Base-by-base conservation (phyloP, 306 rosid genomes). In the Fragaria iinumae region DNA sequence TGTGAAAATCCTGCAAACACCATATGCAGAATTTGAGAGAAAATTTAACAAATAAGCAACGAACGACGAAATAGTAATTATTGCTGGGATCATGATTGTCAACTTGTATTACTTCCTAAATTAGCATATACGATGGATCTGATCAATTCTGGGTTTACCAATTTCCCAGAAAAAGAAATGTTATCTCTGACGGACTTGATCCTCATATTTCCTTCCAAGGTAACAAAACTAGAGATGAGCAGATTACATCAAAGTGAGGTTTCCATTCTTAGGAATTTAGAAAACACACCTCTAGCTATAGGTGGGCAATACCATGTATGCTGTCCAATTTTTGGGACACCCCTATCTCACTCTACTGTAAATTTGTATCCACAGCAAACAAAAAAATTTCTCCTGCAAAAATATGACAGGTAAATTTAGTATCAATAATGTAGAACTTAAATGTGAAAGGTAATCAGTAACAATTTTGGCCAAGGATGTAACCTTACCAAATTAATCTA, bases 261-360 rank as follows among this genome's bases (percentile, higher is more conserved):
- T 38, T 72, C 21, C 34, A 0, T 2, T 20, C 48, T 18, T 16
- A 11, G 65, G 13, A n/a, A 53, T 36, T 12, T 55, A 72, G 53
- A 53, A 7, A 29, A 34, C 44, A 39, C 50, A 21, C 39, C 52
- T 55, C 23, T 21, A 53, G 6, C 38, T 53, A 12, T 6, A 52
- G 1, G 9, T 72, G 39, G 50, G 50, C 36, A 48, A 23, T 8
- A 39, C 52, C 65, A 38, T 23, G 6, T 39, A 56, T 56, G 53
- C 55, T 73, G 52, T 73, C 17, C 53, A 73, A 62, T 27, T 62
- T 27, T 36, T 23, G 71, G 67, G 67, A 16, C 16, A 27, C 43
- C 68, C 68, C n/a, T 34, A 17, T 63, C 43, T 63, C 44, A 63
- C 68, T 67, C 68, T 67, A 60, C 66, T 25, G 66, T 39, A n/a